These are phyloP conservation scores for Juglanconis sp. DNA, from an alignment of 2,329 filamentous ascomycete genomes.

Conservation along the genomic window DNA sequence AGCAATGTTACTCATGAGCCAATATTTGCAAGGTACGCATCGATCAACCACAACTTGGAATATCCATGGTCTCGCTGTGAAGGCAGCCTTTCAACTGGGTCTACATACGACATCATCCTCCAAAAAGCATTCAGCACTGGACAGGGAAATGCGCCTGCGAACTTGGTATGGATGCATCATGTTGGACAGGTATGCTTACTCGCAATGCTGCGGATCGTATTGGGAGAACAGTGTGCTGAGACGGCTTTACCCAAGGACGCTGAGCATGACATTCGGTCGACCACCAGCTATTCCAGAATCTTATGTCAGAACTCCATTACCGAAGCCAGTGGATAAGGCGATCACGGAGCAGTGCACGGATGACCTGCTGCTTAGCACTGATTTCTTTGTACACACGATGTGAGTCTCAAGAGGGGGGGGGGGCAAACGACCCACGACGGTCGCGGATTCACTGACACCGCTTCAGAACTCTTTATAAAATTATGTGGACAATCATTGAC, in stretches of 20 bases:
- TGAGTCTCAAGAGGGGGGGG: constrained; percentile 13
- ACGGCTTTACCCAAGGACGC: constrained; percentile 27
- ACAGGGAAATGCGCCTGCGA: constrained; percentile 45
- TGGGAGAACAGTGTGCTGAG: background rate
- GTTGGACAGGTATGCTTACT: constrained; percentile 36
- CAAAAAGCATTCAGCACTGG: constrained; percentile 33
- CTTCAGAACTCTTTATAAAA: constrained; percentile 30
- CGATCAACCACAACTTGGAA: constrained; percentile 52
- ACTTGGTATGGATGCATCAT: constrained; percentile 49
- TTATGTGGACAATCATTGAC: constrained; percentile 36
- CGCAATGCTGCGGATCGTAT: background rate
- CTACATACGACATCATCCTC: constrained; percentile 42
- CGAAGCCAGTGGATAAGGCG: constrained; percentile 16
- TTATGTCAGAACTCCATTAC: constrained; percentile 38
- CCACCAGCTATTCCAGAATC: constrained; percentile 43
- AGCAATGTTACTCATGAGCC: constrained; percentile 44
- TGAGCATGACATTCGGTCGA: constrained; percentile 51
- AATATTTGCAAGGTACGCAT: constrained; percentile 53
- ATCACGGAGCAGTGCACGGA: background rate
- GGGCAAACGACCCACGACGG: too few species aligned
- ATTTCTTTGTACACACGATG: constrained; percentile 34
- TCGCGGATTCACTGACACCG: background rate
- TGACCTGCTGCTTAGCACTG: constrained; percentile 15
- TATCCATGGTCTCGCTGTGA: constrained; percentile 49
- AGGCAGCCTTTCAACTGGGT: constrained; percentile 48